These are phyloP conservation scores for Apiospora koreana DNA, from an alignment of 2,329 filamentous ascomycete species.

Conservation along the genomic window DNA sequence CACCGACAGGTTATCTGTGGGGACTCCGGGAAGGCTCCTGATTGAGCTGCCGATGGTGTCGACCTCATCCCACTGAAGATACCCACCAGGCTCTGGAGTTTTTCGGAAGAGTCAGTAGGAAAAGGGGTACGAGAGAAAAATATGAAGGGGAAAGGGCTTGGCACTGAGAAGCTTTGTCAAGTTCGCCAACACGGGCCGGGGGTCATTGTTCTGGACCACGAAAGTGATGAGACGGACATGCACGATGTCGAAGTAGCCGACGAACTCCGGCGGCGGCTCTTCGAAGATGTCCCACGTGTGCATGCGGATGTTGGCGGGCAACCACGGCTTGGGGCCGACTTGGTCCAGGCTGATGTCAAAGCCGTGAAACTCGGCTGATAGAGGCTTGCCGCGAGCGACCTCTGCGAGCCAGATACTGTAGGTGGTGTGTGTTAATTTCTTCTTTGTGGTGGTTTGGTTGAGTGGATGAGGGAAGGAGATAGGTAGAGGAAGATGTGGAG, in stretches of 20 bases:
- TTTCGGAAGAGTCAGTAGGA: background rate
- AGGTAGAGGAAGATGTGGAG: background rate
- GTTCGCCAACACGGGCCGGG: conserved; percentile 14
- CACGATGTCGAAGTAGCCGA: conserved; percentile 18
- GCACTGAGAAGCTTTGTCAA: conserved; percentile 18
- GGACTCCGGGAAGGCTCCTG: conserved; percentile 14
- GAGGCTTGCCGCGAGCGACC: background rate
- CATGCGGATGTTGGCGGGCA: conserved; percentile 19
- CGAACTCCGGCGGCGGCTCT: conserved; percentile 16
- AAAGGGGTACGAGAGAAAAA: no score
- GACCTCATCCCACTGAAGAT: conserved; percentile 20
- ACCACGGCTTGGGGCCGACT: conserved; percentile 15
- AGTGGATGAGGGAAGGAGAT: background rate
- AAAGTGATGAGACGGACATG: conserved; percentile 19
- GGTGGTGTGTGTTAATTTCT: background rate
- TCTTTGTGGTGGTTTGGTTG: background rate
- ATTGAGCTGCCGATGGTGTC: conserved; percentile 11
- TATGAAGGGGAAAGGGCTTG: no score
- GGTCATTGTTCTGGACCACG: conserved; percentile 15
- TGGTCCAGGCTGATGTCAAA: conserved; percentile 23
- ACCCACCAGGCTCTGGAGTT: conserved; percentile 17
- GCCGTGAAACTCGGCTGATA: conserved; percentile 16
- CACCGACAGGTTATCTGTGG: conserved; percentile 10
- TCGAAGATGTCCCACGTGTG: conserved; percentile 21
- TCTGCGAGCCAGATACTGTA: conserved; percentile 19